Base-by-base conservation (phyloP, 768 basidiomycete species). In the Boletus coccyginus region DNA sequence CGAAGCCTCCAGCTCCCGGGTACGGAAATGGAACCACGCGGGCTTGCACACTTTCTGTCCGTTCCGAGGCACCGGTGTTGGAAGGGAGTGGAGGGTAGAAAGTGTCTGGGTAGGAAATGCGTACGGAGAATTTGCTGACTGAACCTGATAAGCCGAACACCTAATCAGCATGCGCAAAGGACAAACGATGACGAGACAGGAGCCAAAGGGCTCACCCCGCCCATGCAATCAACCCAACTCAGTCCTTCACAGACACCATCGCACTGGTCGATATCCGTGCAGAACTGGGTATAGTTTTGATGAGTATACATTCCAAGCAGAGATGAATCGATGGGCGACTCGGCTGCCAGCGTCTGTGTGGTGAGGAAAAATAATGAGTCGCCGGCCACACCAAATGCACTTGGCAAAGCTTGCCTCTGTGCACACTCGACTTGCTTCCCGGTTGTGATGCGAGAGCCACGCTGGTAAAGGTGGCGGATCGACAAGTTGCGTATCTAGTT, bases 251-350 rank as follows among this genome's bases (percentile, higher is more conserved):
- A 78, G 13, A 94, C 69, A 3, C 78, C 81, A 5, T 80, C 81
- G 61, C 85, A 86, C 50, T 98, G 80, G 8, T 94, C 90, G 5
- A 94, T 70, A 38, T 87, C 83, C 41, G 79, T 75, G 66, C 91
- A 94, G 66, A 92, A 98, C 53, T 88, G 86, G 0, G 87, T 81
- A 62, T 95, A 93, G 66, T 97, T 98, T 70, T 98, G 94, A 62
- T 99, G 97, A 10, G 95, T 78, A 67, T 98, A 99, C 8, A 96
- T 72, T 3, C 88, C 87, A 59, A 94, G 89, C 2, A 98, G 76
- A 2, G 91, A 92, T 1, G 92, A 85, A 71, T 99, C 97, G 52
- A 98, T 88, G 0, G 96, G 94, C 0, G 90, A 90, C 66, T 93
- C 88, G 1, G 87, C 83, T 66, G 89, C 90, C 4, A 98, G 73